These are phyloP conservation scores for Calophaca sinica DNA, from an alignment of 306 rosid genomes.

Conservation along the genomic window DNA sequence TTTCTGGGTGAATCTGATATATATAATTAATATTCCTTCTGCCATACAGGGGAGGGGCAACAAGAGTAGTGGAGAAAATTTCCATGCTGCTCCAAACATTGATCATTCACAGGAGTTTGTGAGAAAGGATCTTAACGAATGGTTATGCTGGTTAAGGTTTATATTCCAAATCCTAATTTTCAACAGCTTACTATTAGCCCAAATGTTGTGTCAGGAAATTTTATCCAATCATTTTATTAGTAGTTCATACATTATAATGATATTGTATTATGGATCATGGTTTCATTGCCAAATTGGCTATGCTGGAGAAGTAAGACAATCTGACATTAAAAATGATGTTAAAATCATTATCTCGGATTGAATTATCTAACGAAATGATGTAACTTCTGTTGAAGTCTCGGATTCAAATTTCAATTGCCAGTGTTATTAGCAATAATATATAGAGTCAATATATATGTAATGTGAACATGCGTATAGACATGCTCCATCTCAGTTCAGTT, in stretches of 20 bases:
- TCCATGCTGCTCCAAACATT: constrained; percentile 99
- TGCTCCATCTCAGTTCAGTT: too few relatives aligned
- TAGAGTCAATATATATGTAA: too few relatives aligned
- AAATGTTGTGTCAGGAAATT: constrained; percentile 16
- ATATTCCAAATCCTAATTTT: constrained; percentile 38
- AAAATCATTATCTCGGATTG: too few relatives aligned
- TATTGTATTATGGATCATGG: background rate
- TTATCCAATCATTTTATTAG: constrained; percentile 2
- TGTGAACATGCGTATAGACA: too few relatives aligned
- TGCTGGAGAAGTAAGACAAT: too few relatives aligned
- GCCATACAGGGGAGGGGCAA: constrained; percentile 85
- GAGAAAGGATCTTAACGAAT: constrained; percentile 90
- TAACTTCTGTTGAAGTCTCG: constrained; percentile 50
- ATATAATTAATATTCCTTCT: constrained; percentile 30
- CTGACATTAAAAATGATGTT: too few relatives aligned
- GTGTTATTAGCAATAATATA: background rate
- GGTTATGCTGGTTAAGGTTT: constrained; percentile 93
- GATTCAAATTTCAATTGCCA: background rate
- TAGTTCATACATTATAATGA: constrained; percentile 8
- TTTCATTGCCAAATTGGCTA: background rate
- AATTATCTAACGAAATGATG: too few relatives aligned
- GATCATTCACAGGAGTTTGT: constrained; percentile 99
- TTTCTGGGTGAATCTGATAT: constrained; percentile 37
- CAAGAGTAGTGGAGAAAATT: too few relatives aligned
- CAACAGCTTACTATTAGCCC: constrained; percentile 2